Evolutionary conservation across 2,329 filamentous ascomycete genomes (phyloP).

Genomic region (Teratosphaeria epicoccoides): DNA sequence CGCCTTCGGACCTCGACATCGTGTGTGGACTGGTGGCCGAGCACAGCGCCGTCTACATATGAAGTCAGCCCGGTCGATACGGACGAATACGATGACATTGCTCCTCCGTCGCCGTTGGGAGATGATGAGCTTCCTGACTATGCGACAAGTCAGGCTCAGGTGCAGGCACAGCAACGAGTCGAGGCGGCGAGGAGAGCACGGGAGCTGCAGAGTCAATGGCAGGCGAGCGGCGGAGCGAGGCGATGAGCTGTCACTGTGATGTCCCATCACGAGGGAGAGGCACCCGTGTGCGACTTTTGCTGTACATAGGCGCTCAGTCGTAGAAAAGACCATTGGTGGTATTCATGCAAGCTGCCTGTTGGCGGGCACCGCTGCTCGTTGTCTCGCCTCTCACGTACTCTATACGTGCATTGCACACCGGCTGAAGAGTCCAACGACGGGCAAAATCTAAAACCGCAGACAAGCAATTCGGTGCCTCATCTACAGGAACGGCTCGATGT

Average conservation of each 20-base stretch:
- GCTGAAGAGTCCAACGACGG: too few species aligned
- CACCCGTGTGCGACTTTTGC: too few species aligned
- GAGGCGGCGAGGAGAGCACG: slow-evolving; percentile 35
- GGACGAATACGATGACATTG: slow-evolving; percentile 6
- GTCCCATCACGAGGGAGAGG: too few species aligned
- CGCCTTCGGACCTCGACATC: slow-evolving; percentile 4
- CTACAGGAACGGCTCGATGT: slow-evolving; percentile 84
- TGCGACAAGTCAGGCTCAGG: slow-evolving; percentile 38
- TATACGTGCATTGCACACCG: too few species aligned
- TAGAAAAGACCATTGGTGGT: not conserved
- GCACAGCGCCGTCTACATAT: not conserved
- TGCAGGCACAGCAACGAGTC: slow-evolving; percentile 27
- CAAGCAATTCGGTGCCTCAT: not conserved
- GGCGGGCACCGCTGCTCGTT: too few species aligned
- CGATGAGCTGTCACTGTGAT: not conserved
- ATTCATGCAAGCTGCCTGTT: too few species aligned
- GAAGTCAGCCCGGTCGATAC: slow-evolving; percentile 1
- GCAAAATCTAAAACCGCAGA: not conserved
- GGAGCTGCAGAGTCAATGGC: slow-evolving; percentile 37
- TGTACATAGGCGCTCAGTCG: not conserved
- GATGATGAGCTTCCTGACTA: slow-evolving; percentile 36
- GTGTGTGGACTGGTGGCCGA: slow-evolving; percentile 14
- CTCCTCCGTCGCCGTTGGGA: slow-evolving; percentile 7
- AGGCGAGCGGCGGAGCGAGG: slow-evolving; percentile 12
- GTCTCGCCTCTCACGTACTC: too few species aligned